A percentile compares a stretch with the other conserved stretches of the same genome.
These are phyloP conservation scores for Cyclaneusma minus DNA, from an alignment of 2,329 filamentous ascomycete species.

Conservation along the genomic window DNA sequence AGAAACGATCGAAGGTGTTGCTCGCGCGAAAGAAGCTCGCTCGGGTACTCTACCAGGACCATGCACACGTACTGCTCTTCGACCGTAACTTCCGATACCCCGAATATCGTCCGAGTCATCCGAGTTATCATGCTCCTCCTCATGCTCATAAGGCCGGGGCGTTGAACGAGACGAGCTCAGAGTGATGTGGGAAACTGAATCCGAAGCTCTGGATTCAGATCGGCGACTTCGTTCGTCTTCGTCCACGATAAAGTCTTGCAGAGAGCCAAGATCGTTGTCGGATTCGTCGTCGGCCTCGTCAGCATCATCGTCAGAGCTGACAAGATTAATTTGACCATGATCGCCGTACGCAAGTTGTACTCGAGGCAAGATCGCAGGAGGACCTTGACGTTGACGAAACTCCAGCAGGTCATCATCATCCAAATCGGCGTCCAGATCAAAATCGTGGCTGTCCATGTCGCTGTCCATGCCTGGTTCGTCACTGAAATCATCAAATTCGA, in stretches of 20 bases:
- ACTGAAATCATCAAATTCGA: conserved; percentile 28
- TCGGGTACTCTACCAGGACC: too few species aligned
- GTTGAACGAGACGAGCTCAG: too few species aligned
- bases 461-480: conserved; percentile 26
- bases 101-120: too few species aligned
- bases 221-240: conserved; percentile 7
- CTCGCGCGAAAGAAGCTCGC: too few species aligned
- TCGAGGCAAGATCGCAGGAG: background rate
- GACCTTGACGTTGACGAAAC: conserved; percentile 1
- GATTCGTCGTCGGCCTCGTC: background rate
- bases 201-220: too few species aligned
- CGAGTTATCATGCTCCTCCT: too few species aligned
- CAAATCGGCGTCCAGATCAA: conserved; percentile 17
- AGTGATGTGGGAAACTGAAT: too few species aligned
- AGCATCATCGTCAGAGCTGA: conserved; percentile 1
- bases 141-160: too few species aligned
- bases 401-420: conserved; percentile 15
- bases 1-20: too few species aligned
- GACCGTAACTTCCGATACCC: too few species aligned
- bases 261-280: conserved; percentile 6
- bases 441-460: conserved; percentile 4
- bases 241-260: conserved; percentile 16
- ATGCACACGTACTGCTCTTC: too few species aligned
- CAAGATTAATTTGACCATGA: conserved; percentile 3
- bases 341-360: too few species aligned